Percentiles rank a stretch among this genome's conserved stretches.
phyloP scores from a whole-genome alignment of 345 rosid species.

The Populus deltoides region DNA sequence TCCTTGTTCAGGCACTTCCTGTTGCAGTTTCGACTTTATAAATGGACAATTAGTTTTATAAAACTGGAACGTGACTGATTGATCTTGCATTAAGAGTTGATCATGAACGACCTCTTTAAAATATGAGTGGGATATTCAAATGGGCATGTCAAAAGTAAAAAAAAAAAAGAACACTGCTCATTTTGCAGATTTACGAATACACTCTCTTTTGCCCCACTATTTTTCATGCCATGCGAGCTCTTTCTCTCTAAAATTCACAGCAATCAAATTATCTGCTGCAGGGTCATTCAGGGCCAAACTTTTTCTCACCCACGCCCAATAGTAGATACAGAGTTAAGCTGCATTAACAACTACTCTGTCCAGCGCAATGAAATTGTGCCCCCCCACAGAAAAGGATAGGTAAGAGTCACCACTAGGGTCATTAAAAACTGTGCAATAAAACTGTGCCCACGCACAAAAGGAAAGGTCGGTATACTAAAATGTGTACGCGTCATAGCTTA shows the following conservation, averaged over 20 bases:
- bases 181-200: not conserved
- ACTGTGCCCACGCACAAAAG: no score
- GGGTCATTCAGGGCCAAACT: not conserved
- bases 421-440: no score
- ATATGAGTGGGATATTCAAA: not conserved
- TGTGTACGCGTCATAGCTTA: not conserved
- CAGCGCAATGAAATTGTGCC: no score
- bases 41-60: not conserved
- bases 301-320: not conserved
- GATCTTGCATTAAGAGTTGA: not conserved
- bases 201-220: not conserved
- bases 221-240: not conserved
- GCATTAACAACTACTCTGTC: no score
- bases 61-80: not conserved
- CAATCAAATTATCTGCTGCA: not conserved
- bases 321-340: no score
- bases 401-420: no score
- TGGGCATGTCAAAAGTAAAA: not conserved
- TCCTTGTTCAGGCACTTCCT: not conserved
- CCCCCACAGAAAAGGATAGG: no score
- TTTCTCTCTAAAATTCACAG: not conserved
- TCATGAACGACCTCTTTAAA: not conserved
- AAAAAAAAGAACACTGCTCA: not conserved
- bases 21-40: not conserved
- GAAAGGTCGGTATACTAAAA: not conserved